Conservation (phyloP, 441 rosid genomes). For the Syzygium malaccense region DNA sequence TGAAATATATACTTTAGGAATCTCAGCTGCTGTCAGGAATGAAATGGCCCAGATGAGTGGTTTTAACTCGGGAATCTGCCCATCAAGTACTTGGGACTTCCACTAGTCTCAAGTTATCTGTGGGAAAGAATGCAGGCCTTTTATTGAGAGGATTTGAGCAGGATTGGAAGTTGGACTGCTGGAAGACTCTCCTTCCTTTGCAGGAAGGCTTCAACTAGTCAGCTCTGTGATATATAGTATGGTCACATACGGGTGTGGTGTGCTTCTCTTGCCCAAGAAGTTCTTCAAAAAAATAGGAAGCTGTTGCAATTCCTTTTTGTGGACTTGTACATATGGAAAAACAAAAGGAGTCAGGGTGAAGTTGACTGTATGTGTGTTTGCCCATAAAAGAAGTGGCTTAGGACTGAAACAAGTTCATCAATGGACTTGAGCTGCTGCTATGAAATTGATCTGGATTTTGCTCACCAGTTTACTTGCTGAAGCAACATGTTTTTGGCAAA, state of each 20-base stretch:
- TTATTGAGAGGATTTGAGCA: background rate
- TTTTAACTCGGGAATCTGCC: background rate
- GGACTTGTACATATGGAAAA: background rate
- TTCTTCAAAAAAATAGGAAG: background rate
- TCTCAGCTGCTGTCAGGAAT: background rate
- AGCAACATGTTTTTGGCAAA: background rate
- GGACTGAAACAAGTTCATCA: background rate
- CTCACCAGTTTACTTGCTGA: background rate
- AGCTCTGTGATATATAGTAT: background rate
- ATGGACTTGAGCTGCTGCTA: background rate
- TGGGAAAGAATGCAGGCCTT: too few relatives aligned
- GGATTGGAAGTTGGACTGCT: background rate
- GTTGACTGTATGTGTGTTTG: background rate
- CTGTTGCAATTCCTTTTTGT: background rate
- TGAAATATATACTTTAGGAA: background rate
- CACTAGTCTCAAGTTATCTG: background rate
- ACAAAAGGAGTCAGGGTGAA: background rate
- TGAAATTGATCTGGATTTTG: background rate
- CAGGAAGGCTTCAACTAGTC: background rate
- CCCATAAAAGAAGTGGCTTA: background rate
- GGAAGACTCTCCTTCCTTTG: background rate
- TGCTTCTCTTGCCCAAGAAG: background rate
- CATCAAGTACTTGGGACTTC: background rate
- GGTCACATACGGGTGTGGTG: background rate
- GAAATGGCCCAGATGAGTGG: background rate